Evolutionary conservation across 192 early-diverging fungal genomes (phyloP).

Genomic region (Gigaspora rosea): DNA sequence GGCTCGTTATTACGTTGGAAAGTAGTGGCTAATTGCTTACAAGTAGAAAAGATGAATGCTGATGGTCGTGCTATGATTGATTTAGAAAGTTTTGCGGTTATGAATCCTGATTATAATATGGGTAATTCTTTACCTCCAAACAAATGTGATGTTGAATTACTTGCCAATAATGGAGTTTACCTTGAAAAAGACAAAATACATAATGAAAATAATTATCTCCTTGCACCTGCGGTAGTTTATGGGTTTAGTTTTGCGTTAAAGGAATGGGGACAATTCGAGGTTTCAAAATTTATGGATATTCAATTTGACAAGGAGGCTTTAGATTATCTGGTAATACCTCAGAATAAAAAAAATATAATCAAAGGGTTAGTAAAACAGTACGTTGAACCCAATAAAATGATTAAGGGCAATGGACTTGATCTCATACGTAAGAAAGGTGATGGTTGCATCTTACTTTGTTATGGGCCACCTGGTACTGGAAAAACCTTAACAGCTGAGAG

Average conservation of each 20-base stretch:
- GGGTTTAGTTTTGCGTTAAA: neutral
- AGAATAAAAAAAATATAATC: neutral
- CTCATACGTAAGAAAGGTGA: slow-evolving; percentile 52
- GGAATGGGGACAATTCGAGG: neutral
- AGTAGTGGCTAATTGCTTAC: too few species aligned
- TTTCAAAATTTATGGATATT: neutral
- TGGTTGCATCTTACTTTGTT: too few species aligned
- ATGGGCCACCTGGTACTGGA: too few species aligned
- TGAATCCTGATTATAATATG: neutral
- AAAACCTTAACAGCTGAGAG: too few species aligned
- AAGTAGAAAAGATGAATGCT: neutral
- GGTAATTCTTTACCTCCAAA: neutral
- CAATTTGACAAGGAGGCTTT: neutral
- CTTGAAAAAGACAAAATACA: neutral
- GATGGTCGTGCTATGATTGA: neutral
- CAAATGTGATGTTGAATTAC: neutral
- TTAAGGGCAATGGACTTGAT: slow-evolving; percentile 35
- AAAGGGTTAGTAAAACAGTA: neutral
- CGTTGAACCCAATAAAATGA: too few species aligned
- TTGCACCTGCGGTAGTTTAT: neutral
- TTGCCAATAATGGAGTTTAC: neutral
- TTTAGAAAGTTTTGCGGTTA: neutral
- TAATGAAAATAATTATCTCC: neutral
- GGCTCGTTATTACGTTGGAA: neutral
- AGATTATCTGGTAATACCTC: neutral